Conservation (phyloP, 768 basidiomycete species). For the Sistotremastrum suecicum region DNA sequence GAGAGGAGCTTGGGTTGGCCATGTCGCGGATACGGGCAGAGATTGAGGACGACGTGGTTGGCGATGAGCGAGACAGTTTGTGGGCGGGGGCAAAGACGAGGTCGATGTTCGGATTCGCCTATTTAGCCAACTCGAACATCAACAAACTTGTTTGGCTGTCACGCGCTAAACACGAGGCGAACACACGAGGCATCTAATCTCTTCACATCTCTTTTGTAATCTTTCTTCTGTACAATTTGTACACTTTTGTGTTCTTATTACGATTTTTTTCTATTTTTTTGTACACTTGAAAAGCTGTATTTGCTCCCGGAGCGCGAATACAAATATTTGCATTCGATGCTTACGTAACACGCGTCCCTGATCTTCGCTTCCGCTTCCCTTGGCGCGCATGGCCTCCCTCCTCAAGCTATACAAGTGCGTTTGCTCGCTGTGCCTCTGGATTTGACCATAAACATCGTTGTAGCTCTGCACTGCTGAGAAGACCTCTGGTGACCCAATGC, state of each 20-base stretch:
- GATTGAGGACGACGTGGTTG: constrained; percentile 48
- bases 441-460: constrained; percentile 11
- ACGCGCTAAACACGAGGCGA: too few relatives aligned
- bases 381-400: constrained; percentile 26
- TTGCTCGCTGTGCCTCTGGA: constrained; percentile 9
- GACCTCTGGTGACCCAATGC: constrained; percentile 51
- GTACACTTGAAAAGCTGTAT: too few relatives aligned
- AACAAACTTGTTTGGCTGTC: too few relatives aligned
- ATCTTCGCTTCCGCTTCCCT: not conserved
- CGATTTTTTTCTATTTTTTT: too few relatives aligned
- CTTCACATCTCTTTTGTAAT: too few relatives aligned
- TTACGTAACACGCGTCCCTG: not conserved
- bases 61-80: constrained; percentile 26
- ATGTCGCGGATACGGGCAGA: constrained; percentile 67
- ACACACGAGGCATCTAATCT: too few relatives aligned
- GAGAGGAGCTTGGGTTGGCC: constrained; percentile 79
- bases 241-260: too few relatives aligned
- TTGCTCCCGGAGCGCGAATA: too few relatives aligned
- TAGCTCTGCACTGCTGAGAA: constrained; percentile 45
- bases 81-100: too few relatives aligned
- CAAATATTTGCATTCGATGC: not conserved
- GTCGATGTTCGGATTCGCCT: too few relatives aligned
- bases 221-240: too few relatives aligned
- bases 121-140: too few relatives aligned
- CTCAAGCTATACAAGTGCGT: constrained; percentile 30